These are phyloP conservation scores for Metschnikowia amazonensis DNA, from an alignment of 805 yeast species.

Conservation along the genomic window DNA sequence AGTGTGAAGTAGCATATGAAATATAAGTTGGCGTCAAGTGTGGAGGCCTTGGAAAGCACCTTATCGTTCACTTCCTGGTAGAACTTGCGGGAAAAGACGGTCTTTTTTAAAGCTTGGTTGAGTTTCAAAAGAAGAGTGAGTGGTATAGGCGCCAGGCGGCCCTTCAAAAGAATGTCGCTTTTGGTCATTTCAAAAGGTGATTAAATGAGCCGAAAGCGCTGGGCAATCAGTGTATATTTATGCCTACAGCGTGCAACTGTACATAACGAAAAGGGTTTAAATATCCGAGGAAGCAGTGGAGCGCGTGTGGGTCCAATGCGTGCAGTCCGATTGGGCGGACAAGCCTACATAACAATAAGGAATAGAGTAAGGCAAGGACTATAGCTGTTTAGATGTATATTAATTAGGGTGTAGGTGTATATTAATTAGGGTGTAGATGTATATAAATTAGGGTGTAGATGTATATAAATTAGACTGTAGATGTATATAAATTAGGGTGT, in stretches of 20 bases:
- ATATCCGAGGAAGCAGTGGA: slow-evolving; percentile 4
- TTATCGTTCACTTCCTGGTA: slow-evolving; percentile 41
- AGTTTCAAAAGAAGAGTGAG: slow-evolving; percentile 26
- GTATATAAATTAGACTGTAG: too few relatives aligned
- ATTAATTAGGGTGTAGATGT: too few relatives aligned
- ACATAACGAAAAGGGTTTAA: neutral
- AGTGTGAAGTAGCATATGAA: slow-evolving; percentile 43
- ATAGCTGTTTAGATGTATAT: too few relatives aligned
- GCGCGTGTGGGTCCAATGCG: neutral
- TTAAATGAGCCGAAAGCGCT: too few relatives aligned
- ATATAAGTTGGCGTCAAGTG: slow-evolving; percentile 38
- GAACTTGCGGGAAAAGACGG: slow-evolving; percentile 36
- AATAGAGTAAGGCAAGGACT: too few relatives aligned
- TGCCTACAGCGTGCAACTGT: slow-evolving; percentile 1
- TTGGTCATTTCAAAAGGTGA: neutral
- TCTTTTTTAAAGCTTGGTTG: slow-evolving; percentile 26
- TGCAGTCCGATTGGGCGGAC: slow-evolving; percentile 4
- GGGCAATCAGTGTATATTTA: neutral
- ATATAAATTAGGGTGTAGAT: too few relatives aligned
- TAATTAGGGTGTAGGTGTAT: too few relatives aligned
- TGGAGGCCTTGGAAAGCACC: slow-evolving; percentile 29
- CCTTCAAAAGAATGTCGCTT: too few relatives aligned
- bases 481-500: too few relatives aligned
- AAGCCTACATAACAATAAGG: too few relatives aligned
- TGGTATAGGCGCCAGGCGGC: slow-evolving; percentile 14